These are phyloP conservation scores for Aegilops speltoides DNA, from an alignment of 176 grass and related monocot species.

Conservation along the genomic window DNA sequence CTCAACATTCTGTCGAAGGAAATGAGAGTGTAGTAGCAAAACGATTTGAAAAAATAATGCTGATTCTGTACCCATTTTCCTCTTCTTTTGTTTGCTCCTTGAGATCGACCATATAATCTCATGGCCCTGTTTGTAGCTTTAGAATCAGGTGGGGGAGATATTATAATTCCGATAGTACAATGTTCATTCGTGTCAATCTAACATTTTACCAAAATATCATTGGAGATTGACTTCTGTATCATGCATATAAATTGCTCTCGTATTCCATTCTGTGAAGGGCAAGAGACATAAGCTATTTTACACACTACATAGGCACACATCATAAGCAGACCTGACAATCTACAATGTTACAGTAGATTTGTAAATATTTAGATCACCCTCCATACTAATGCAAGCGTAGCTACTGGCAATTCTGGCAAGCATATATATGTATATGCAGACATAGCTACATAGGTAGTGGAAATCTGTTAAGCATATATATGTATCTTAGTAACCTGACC, in stretches of 20 bases:
- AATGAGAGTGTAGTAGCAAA: background rate
- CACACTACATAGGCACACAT: slow-evolving; percentile 32
- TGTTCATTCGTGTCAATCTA: background rate
- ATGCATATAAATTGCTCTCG: background rate
- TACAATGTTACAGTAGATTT: slow-evolving; percentile 23
- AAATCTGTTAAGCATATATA: slow-evolving; percentile 22
- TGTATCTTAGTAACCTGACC: slow-evolving; percentile 28
- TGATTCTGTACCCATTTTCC: background rate
- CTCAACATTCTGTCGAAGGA: background rate
- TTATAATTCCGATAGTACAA: background rate
- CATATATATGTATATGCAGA: slow-evolving; percentile 10
- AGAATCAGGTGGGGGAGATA: background rate
- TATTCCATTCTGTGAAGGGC: slow-evolving; percentile 2
- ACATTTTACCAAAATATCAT: background rate
- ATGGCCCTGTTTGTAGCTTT: background rate
- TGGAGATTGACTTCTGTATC: background rate
- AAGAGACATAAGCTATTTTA: slow-evolving; percentile 33
- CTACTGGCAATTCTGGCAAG: slow-evolving; percentile 9
- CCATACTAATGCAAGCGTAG: slow-evolving; percentile 33
- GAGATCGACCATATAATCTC: background rate
- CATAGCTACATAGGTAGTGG: slow-evolving; percentile 14
- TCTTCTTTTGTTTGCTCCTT: background rate
- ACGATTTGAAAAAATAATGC: background rate
- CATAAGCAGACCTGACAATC: slow-evolving; percentile 10
- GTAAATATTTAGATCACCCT: slow-evolving; percentile 15